Evolutionary conservation across 306 rosid species (phyloP), one percentile per base, ranked within the genome.

Genomic region (Gillenia trifoliata): DNA sequence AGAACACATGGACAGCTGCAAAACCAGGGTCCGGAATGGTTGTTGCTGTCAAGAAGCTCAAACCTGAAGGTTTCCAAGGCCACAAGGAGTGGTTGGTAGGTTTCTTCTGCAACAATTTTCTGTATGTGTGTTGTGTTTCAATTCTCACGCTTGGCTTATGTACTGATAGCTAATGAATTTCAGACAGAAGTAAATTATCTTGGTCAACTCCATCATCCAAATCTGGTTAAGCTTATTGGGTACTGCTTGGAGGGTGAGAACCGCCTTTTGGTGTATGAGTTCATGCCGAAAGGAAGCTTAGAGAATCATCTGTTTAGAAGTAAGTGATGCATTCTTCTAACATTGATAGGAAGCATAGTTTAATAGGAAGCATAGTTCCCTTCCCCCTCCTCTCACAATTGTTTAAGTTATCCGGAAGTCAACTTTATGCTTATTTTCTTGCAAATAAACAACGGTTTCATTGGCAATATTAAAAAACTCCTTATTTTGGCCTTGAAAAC

Each of bases 51-150:
- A 94, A 94, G 86, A 92, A 80, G 88, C 99, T 94, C 56, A 94
- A 94, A 76, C 93, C 91, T 38, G 93, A 92, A 83, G 94, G 94
- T 60, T 85, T 88, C 77, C 99, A 87, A 81, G 97, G 97, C 72
- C 99, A 94, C 79, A 94, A 90, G 79, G 96, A 92, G 86, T 94
- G 99, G 99, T 68, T 94, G 89, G 99, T 94, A 81, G 23, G 96
- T 82, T n/a, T 75, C 41, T 71, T 1, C 61, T 74, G 33, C 38
- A 70, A 55, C 63, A 34, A 29, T 20, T 65, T 30, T 16, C 38
- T 75, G 43, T 15, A 1, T 36, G 29, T 64, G 28, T 70, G 73
- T 45, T 59, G 55, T 12, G 36, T 69, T 19, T 49, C 61, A 67
- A 28, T 26, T 55, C n/a, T 75, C 69, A 40, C 63, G 56, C 63